These are phyloP conservation scores for Hymenotorrendiella dingleyae DNA, from an alignment of 2,329 filamentous ascomycete genomes.

Conservation along the genomic window DNA sequence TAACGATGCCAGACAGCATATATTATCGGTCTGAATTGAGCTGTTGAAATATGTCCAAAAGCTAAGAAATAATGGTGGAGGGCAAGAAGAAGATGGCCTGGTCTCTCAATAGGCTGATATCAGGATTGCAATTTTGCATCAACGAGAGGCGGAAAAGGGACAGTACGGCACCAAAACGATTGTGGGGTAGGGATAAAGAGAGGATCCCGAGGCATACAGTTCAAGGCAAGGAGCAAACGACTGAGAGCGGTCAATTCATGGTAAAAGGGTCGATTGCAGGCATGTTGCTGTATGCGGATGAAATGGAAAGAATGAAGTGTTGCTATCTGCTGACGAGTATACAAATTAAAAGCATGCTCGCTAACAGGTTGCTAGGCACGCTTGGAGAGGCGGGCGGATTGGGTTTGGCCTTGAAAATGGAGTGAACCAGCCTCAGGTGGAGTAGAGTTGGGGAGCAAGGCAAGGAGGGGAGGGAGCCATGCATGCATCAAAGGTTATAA, in stretches of 20 bases:
- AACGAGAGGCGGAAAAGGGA: neutral
- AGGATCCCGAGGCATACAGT: neutral
- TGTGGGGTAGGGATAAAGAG: conserved; percentile 2
- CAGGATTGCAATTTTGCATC: neutral
- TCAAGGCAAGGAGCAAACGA: neutral
- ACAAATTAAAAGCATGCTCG: conserved; percentile 7
- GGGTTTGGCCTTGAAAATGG: no score
- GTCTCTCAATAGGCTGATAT: neutral
- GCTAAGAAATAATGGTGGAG: neutral
- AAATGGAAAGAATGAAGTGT: conserved; percentile 6
- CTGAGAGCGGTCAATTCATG: conserved; percentile 3
- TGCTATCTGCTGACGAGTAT: conserved; percentile 4
- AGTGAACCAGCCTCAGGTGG: no score
- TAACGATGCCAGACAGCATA: neutral
- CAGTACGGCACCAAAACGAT: conserved; percentile 1
- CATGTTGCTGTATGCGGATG: neutral
- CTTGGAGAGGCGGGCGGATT: no score
- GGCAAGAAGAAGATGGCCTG: neutral
- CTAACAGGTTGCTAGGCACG: no score
- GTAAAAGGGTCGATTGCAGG: conserved; percentile 5
- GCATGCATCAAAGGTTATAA: no score
- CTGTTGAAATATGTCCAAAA: no score
- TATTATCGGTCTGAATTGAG: no score
- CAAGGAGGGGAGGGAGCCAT: no score
- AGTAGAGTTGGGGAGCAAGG: no score